Conservation (phyloP, 179 eudicot species). For the Vitellaria paradoxa region DNA sequence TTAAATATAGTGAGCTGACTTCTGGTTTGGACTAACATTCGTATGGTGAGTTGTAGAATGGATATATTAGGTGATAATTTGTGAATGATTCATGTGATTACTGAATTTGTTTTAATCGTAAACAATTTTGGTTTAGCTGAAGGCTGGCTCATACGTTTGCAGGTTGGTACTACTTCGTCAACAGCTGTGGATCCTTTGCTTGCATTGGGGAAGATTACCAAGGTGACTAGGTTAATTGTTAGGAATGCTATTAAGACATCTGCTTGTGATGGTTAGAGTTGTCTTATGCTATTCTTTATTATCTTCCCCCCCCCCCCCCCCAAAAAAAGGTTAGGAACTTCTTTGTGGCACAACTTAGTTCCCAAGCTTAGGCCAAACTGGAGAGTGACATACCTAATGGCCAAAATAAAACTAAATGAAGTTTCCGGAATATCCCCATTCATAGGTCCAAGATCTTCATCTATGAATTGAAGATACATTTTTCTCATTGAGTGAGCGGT, state of each 20-base stretch:
- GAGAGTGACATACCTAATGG: not conserved
- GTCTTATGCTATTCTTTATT: not conserved
- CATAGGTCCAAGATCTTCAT: no score
- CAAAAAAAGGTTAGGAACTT: no score
- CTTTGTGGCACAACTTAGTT: not conserved
- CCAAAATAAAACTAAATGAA: not conserved
- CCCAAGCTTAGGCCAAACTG: not conserved
- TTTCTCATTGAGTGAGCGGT: no score
- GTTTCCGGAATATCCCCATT: no score
- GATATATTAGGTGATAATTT: not conserved
- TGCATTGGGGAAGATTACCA: slow-evolving; percentile 67
- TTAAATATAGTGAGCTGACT: not conserved
- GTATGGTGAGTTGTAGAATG: not conserved
- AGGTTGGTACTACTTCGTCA: slow-evolving; percentile 97
- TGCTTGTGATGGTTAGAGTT: slow-evolving; percentile 6
- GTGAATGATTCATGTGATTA: not conserved
- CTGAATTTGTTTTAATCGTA: not conserved
- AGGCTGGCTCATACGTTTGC: slow-evolving; percentile 16
- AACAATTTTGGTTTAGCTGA: slow-evolving; percentile 5
- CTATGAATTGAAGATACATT: no score
- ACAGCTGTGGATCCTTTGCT: slow-evolving; percentile 90
- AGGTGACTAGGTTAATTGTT: slow-evolving; percentile 34
- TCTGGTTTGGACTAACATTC: not conserved
- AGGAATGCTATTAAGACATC: not conserved
- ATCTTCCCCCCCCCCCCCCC: no score